Base-by-base conservation (phyloP, 306 rosid species). In the Trichosanthes cucumerina region DNA sequence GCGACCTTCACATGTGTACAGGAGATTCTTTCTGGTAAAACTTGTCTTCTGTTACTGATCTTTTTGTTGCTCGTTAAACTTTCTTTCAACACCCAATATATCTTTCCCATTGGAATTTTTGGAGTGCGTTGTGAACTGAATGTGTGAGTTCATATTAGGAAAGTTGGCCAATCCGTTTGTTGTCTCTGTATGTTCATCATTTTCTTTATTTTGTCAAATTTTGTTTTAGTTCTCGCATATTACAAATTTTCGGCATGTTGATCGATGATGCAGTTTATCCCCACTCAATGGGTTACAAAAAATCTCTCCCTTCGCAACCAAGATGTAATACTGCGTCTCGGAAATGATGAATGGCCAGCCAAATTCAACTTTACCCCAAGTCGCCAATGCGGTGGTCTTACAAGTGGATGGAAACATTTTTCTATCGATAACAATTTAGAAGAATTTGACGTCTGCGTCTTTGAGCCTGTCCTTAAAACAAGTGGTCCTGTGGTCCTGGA, bases 401-500 rank as follows among this genome's bases (percentile, higher is more conserved):
- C 86, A 16, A 84, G 88, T 49, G 95, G 97, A 26, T 92, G 97
- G 95, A 90, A 87, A 56, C 78, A 75, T 68, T 92, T 90, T 78
- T 78, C 86, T 0, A 14, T 87, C 11, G 95, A 88, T 62, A 92
- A 90, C 57, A 87, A 88, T 83, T 86, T 92, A 28, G 93, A 92
- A 81, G 90, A 86, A 77, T 85, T 44, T 38, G 97, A 92, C 78
- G 90, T 86, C 9, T 89, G 94, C 21, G 81, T 92, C 78, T 86
- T 90, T 21, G 82, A 82, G 69, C 91, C 86, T n/a, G 81, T 72
- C 60, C 80, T 74, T 36, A 36, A 41, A 19, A 4, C 58, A 23
- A 80, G 65, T 46, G 10, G 65, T 47, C 24, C 75, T 10, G 12
- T 80, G 66, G 70, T 88, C 53, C 9, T 90, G 80, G 91, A 90